Percentiles rank a stretch among this genome's conserved stretches.
These are phyloP conservation scores for Dictyostelium citrinum DNA, from an alignment of 78 protist species.

Conservation along the genomic window DNA sequence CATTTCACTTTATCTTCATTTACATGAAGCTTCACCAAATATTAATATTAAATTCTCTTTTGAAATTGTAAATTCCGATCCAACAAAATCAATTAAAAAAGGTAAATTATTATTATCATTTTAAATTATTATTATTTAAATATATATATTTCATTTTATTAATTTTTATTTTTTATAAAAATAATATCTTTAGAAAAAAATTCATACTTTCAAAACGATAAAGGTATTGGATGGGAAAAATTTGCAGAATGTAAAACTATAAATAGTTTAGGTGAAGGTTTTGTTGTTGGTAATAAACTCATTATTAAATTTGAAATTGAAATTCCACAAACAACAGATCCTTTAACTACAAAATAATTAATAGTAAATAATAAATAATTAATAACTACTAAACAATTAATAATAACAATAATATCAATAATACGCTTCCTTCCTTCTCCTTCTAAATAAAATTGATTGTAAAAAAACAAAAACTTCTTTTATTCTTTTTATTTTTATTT, in stretches of 20 bases:
- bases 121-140: background rate
- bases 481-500: too few relatives aligned
- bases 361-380: background rate
- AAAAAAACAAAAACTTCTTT: too few relatives aligned
- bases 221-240: background rate
- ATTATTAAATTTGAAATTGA: constrained; percentile 4
- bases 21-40: background rate
- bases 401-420: too few relatives aligned
- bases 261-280: background rate
- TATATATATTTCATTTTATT: background rate
- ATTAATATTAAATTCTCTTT: background rate
- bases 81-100: constrained; percentile 9
- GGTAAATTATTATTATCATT: background rate
- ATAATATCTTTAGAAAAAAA: background rate
- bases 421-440: background rate
- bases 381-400: background rate
- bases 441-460: background rate
- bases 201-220: background rate
- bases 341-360: background rate
- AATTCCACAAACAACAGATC: background rate
- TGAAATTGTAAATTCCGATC: constrained; percentile 9
- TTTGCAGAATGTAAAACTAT: background rate
- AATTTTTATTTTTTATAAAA: background rate
- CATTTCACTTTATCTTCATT: background rate
- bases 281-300: background rate